Base-by-base conservation (phyloP, 768 basidiomycete species). In the Solioccasus polychromus region DNA sequence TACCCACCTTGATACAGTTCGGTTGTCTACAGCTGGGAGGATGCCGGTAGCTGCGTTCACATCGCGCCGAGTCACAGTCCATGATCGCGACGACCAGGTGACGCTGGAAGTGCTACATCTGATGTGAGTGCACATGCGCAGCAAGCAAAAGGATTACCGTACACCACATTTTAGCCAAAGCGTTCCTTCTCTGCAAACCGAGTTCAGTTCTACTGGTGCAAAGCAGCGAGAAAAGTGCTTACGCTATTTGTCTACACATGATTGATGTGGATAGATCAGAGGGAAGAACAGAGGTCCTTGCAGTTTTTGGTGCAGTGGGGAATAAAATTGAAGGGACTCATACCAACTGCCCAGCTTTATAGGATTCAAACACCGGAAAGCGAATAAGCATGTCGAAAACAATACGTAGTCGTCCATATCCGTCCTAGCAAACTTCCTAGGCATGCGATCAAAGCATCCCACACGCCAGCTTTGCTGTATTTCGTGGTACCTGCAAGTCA, bases 161-260 rank as follows among this genome's bases (percentile, higher is more conserved):
- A 88, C 86, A 56, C 82, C 80, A 63, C 87, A 89, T 48, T 72
- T 75, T 44, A 71, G 67, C 86, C 86, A 89, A 19, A 77, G 78
- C 17, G 86, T 88, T 64, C 87, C 87, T 76, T 87, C 78, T 48
- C 87, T 88, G 63, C 44, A 47, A 47, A 47, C 31, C 39, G n/a
- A 34, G 22, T 18, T 51, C 20, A 52, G 37, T 34, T 47, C 30
- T 15, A 14, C 12, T 19, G 25, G 3, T 4, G 29, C 19, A 6
- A 8, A 11, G 29, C 22, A 35, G 42, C 15, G 23, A 48, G 10
- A 37, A 24, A 41, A 30, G 19, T 44, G 77, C 85, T 58, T 69
- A 88, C 87, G 87, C 83, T 65, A 88, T 73, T 66, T 79, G 80
- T 72, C 72, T 79, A 63, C 87, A 89, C 87, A 89, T 89, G 45